Evolutionary conservation across 164 flowering plant species (phyloP).

Genomic region (Dillenia turbinata): DNA sequence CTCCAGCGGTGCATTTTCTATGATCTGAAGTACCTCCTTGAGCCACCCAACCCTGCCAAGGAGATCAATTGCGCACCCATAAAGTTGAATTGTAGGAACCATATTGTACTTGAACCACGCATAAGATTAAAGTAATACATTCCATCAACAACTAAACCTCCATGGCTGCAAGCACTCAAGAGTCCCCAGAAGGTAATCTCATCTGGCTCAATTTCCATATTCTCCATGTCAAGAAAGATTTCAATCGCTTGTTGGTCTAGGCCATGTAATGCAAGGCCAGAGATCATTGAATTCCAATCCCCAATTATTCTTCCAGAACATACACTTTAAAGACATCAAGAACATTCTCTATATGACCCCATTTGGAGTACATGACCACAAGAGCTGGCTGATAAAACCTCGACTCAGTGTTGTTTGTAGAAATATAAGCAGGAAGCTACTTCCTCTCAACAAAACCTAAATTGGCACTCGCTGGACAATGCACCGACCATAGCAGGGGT

Average conservation of each 20-base stretch:
- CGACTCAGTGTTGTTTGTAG: constrained; percentile 10
- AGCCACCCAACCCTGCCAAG: constrained; percentile 26
- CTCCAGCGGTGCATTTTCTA: constrained; percentile 22
- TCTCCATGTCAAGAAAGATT: constrained; percentile 23
- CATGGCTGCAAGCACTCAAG: constrained; percentile 32
- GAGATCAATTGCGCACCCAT: constrained; percentile 30
- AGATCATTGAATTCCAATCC: constrained; percentile 35
- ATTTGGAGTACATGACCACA: constrained; percentile 37
- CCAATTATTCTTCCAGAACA: constrained; percentile 12
- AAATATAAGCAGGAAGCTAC: constrained; percentile 26
- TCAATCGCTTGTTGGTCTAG: constrained; percentile 21
- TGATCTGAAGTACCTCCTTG: constrained; percentile 16
- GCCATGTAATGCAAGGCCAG: constrained; percentile 34
- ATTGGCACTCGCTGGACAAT: constrained; percentile 20
- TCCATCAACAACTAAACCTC: constrained; percentile 29
- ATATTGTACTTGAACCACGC: constrained; percentile 11
- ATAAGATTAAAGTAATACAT: constrained; percentile 15
- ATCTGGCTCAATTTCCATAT: constrained; percentile 13
- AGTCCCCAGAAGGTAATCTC: constrained; percentile 30
- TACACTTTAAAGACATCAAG: constrained; percentile 16
- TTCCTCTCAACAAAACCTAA: constrained; percentile 30
- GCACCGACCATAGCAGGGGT: constrained; percentile 18
- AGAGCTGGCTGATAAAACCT: constrained; percentile 27
- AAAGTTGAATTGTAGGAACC: constrained; percentile 24
- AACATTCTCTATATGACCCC: constrained; percentile 30